Evolutionary conservation across 805 yeast genomes (phyloP), one percentile per base, ranked within the genome.

Genomic region (Komagataella phaffii): DNA sequence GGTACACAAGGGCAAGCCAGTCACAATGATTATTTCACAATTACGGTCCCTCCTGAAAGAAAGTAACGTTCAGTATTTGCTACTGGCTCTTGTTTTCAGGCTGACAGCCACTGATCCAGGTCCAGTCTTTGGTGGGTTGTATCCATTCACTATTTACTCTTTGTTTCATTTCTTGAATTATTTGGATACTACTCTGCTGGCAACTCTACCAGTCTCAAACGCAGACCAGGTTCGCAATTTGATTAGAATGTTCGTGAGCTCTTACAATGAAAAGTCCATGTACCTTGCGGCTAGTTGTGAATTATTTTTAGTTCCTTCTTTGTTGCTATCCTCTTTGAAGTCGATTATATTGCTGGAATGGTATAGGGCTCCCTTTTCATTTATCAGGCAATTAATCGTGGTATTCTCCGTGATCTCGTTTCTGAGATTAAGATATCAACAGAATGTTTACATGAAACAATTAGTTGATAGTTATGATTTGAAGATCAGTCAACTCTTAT

Each of bases 41-140:
- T 61, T 53, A 46, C 57, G 50, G 50, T 66, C 55, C 57, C 62
- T 64, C 50, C 57, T 62, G 50, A 61, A 61, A 56, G 81, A 83
- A 63, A 88, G 81, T 61, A 84, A 84, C 61, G 69, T 78, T 52
- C 87, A 82, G 55, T 84, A 83, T 62, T 71, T 83, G 52, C 59
- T 73, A 18, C 59, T 77, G 55, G 70, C 71, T 57, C 60, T 67
- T 57, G 67, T 56, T 44, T 69, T 60, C 58, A 67, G 60, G 68
- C 64, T 71, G 61, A 80, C 69, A 45, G 73, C 66, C 56, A 73
- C 57, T 57, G 70, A 61, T 57, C 66, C 64, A 56, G 61, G 66
- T 58, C 71, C 55, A 48, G 61, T 77, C 44, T 59, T 70, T 4
- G 77, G 77, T 54, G 71, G 81, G 3, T 65, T 81, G 53, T 71